phyloP scores from a whole-genome alignment of 225 moss, liverwort and hornwort genomes.

The Lunularia cruciata region DNA sequence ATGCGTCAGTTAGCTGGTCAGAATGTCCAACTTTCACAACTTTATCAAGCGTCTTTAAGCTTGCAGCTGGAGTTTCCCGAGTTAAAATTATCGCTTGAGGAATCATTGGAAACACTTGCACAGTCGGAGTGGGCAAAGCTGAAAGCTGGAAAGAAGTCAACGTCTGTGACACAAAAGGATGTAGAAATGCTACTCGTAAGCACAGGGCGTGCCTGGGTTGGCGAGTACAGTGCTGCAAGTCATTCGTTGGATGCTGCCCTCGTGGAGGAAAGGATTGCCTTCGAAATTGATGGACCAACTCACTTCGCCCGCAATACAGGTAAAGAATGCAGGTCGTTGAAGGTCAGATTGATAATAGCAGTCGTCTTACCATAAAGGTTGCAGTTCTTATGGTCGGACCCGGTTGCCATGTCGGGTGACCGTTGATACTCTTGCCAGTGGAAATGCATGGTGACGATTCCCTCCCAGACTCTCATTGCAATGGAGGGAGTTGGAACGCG shows the following conservation, averaged over 20 bases:
- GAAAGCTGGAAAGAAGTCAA: slow-evolving; percentile 51
- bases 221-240: slow-evolving; percentile 62
- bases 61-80: slow-evolving; percentile 62
- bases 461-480: not conserved
- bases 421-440: not conserved
- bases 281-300: slow-evolving; percentile 86
- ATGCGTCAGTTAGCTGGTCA: slow-evolving; percentile 18
- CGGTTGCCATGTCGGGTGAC: too few species aligned
- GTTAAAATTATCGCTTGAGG: slow-evolving; percentile 31
- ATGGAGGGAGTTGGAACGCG: not conserved
- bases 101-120: slow-evolving; percentile 43
- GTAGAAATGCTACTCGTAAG: slow-evolving; percentile 74
- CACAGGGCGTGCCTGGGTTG: slow-evolving; percentile 65
- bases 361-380: too few species aligned
- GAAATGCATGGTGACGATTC: not conserved
- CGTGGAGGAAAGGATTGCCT: slow-evolving; percentile 59
- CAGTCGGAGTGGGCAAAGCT: slow-evolving; percentile 57
- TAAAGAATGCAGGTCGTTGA: slow-evolving; percentile 6
- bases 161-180: slow-evolving; percentile 78
- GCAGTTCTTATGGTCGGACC: too few species aligned
- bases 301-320: slow-evolving; percentile 88
- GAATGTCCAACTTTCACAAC: slow-evolving; percentile 59
- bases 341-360: too few species aligned
- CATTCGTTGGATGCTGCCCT: slow-evolving; percentile 82
- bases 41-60: slow-evolving; percentile 68